Percentiles rank a stretch among this genome's conserved stretches.
These are phyloP conservation scores for Aspergillus novofumigatus DNA, from an alignment of 2,329 filamentous ascomycete genomes.

Conservation along the genomic window DNA sequence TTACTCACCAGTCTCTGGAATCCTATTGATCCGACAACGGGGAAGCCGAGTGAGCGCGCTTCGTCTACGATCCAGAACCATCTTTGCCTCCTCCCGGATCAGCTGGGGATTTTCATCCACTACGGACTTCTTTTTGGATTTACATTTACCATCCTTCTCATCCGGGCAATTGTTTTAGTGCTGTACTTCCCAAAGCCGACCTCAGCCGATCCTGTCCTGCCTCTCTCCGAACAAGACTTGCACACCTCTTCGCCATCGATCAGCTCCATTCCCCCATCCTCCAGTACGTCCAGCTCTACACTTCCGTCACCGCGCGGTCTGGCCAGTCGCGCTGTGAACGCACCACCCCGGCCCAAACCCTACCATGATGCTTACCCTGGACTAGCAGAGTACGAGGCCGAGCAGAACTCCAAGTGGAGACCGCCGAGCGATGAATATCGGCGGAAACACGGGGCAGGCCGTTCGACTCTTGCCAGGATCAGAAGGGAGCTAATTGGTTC, in stretches of 20 bases:
- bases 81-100: conserved; percentile 84
- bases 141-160: conserved; percentile 46
- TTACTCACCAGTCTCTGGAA: conserved; percentile 89
- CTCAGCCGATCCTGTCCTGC: conserved; percentile 21
- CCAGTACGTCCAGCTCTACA: conserved; percentile 31
- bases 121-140: conserved; percentile 64
- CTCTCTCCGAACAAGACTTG: conserved; percentile 26
- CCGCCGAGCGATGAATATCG: conserved; percentile 9
- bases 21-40: conserved; percentile 61
- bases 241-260: conserved; percentile 19
- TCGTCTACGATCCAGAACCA: conserved; percentile 73
- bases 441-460: conserved; percentile 17
- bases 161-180: conserved; percentile 39
- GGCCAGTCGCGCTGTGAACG: conserved; percentile 24
- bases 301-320: conserved; percentile 24
- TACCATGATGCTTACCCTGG: conserved; percentile 20
- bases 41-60: conserved; percentile 25
- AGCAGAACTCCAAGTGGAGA: conserved; percentile 28
- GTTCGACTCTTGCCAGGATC: conserved; percentile 40
- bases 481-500: conserved; percentile 59
- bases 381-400: conserved; percentile 19
- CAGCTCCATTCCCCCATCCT: conserved; percentile 20
- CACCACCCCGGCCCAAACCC: conserved; percentile 16
- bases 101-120: conserved; percentile 75
- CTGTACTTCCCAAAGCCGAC: conserved; percentile 17